Evolutionary conservation across 2,329 filamentous ascomycete species (phyloP).

Genomic region (Chaetothyriales sp.): DNA sequence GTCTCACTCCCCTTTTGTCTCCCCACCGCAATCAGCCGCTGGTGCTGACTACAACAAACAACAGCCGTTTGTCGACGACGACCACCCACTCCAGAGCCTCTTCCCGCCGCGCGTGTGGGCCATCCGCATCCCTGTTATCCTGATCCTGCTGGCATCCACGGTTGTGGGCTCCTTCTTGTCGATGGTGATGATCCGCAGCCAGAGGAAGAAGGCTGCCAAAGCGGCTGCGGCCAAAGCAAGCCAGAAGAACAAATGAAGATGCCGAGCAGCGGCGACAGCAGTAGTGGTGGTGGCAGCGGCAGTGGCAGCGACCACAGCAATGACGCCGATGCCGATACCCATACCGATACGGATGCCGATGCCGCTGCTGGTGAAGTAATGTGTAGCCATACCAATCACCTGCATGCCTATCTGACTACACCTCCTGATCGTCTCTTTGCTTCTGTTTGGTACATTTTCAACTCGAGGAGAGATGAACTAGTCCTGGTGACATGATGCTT

Average conservation of each 20-base stretch:
- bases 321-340: neutral
- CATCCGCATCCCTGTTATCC: slow-evolving; percentile 93
- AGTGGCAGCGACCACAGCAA: slow-evolving; percentile 46
- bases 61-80: slow-evolving; percentile 91
- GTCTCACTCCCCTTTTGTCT: neutral
- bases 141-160: slow-evolving; percentile 77
- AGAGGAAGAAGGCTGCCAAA: slow-evolving; percentile 93
- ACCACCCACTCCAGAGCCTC: slow-evolving; percentile 82
- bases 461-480: no score
- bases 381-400: neutral
- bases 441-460: no score
- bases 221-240: slow-evolving; percentile 49
- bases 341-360: neutral
- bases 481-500: neutral
- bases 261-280: no score
- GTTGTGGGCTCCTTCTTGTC: slow-evolving; percentile 92
- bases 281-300: neutral
- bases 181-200: slow-evolving; percentile 97
- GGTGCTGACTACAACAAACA: slow-evolving; percentile 4
- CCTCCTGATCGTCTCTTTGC: no score
- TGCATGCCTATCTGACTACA: neutral
- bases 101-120: slow-evolving; percentile 98
- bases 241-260: neutral
- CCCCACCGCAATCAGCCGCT: neutral
- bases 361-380: no score